Evolutionary conservation across 1,139 yeast genomes (phyloP), one percentile per base, ranked within the genome.

Genomic region (Saccharomyces hybrid): DNA sequence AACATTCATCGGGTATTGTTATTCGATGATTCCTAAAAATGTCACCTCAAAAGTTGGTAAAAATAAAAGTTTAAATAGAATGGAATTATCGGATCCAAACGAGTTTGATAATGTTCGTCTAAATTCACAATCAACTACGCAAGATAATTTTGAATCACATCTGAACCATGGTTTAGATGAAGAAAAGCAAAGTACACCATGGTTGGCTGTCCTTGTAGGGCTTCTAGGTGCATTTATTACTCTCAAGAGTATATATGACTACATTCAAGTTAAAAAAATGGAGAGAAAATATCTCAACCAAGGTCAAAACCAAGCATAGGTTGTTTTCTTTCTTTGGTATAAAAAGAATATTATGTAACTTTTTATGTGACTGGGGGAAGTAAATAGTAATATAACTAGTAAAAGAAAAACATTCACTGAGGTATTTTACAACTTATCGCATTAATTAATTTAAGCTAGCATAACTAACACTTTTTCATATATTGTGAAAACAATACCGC

Each of bases 401-500:
- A 50, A 47, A 24, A 42, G 19, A 49, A 32, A 49, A 50, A 50
- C 31, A 32, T 38, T 12, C 19, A 42, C 14, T 21, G 38, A 47
- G 14, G 19, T 26, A 46, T 11, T 26, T 16, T 46, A 26, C 14
- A 16, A 24, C 19, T 8, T 21, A 11, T 29, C 11, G 11, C 44
- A 19, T 38, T 44, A 12, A 3, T 12, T 28, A 27, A 14, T 21
- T 47, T 60, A 71, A 48, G 64, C 71, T 68, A 88, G 68, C 14
- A 87, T 60, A 28, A 79, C 81, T 72, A 91, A 76, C 76, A 91
- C 86, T 73, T 89, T 88, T 70, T 91, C 98, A 71, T 91, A 91
- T 56, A 91, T 87, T 34, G 97, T 91, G 72, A 91, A 91, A 14
- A 91, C 97, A 62, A 91, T 91, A 62, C 98, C 98, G 56, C 98